Percentiles rank a stretch among this genome's conserved stretches.
Conservation (phyloP, 139 green algal genomes). For the Tetradesmus lagerheimii region DNA sequence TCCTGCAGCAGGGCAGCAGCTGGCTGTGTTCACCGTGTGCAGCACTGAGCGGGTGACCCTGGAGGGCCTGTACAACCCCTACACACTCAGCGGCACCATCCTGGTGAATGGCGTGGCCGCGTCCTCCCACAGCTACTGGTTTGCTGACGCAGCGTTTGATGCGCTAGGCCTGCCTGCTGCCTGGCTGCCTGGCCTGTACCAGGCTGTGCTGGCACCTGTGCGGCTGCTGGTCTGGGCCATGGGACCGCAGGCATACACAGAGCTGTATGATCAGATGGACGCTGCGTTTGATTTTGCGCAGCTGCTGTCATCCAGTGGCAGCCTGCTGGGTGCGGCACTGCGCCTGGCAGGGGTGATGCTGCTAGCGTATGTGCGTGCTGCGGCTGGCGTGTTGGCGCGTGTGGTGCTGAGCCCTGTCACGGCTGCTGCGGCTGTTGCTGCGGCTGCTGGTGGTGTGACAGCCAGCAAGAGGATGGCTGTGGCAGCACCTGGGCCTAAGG, state of each 20-base stretch:
- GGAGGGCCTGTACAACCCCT: constrained; percentile 37
- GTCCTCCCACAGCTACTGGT: constrained; percentile 11
- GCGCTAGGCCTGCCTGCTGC: neutral
- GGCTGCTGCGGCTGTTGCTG: too few relatives aligned
- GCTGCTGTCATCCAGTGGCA: neutral
- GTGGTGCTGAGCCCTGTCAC: too few relatives aligned
- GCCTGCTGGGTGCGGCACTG: neutral
- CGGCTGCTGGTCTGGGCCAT: neutral
- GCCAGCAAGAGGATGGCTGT: too few relatives aligned
- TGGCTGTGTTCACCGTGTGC: too few relatives aligned
- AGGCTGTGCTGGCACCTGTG: constrained; percentile 7
- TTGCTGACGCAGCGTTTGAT: neutral
- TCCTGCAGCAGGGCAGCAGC: too few relatives aligned
- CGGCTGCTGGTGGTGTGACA: too few relatives aligned
- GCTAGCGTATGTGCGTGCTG: neutral
- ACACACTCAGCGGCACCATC: constrained; percentile 28
- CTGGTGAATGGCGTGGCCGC: constrained; percentile 21
- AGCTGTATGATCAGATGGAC: constrained; percentile 5
- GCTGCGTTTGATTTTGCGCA: neutral
- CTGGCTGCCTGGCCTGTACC: neutral
- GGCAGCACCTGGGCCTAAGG: too few relatives aligned
- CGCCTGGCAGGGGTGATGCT: constrained; percentile 1
- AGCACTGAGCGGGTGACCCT: too few relatives aligned
- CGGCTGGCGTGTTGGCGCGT: too few relatives aligned
- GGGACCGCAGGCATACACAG: constrained; percentile 4